Conservation (phyloP, 805 yeast species). For the Saturnispora quitensis region DNA sequence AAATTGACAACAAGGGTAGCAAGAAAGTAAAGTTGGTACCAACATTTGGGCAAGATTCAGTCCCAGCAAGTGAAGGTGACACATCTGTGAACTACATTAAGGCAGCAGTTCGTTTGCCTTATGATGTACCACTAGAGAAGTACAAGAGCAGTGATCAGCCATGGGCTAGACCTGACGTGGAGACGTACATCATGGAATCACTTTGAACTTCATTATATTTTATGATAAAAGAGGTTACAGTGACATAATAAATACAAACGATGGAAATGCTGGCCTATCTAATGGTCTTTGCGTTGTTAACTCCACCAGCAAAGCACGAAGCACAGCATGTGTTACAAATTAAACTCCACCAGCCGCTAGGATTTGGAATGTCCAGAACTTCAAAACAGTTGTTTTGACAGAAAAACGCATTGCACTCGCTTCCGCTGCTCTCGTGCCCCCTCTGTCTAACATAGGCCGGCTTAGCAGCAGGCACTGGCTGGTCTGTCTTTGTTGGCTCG, state of each 20-base stretch:
- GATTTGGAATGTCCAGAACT: slow-evolving; percentile 10
- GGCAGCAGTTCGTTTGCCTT: slow-evolving; percentile 44
- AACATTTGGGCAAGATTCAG: slow-evolving; percentile 30
- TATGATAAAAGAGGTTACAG: not conserved
- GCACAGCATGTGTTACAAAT: slow-evolving; percentile 6
- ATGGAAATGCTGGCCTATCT: not conserved
- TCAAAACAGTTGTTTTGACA: slow-evolving; percentile 15
- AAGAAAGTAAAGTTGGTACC: slow-evolving; percentile 31
- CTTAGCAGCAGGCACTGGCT: slow-evolving; percentile 3
- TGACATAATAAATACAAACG: too few species aligned
- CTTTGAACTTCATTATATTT: not conserved
- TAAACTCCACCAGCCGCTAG: not conserved
- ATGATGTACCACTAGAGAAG: slow-evolving; percentile 39
- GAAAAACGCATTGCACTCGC: slow-evolving; percentile 24
- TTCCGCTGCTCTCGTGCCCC: slow-evolving; percentile 22
- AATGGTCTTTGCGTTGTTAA: slow-evolving; percentile 3
- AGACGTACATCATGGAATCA: slow-evolving; percentile 2
- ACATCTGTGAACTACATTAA: not conserved
- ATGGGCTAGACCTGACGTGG: slow-evolving; percentile 33
- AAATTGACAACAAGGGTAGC: slow-evolving; percentile 3
- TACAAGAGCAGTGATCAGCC: slow-evolving; percentile 37
- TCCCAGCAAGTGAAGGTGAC: not conserved
- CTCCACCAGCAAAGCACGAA: slow-evolving; percentile 4
- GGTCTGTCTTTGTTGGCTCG: not conserved
- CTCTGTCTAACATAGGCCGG: slow-evolving; percentile 11